Evolutionary conservation across 1,139 yeast genomes (phyloP), one percentile per base, ranked within the genome.

Genomic region (Meyerozyma sp.): DNA sequence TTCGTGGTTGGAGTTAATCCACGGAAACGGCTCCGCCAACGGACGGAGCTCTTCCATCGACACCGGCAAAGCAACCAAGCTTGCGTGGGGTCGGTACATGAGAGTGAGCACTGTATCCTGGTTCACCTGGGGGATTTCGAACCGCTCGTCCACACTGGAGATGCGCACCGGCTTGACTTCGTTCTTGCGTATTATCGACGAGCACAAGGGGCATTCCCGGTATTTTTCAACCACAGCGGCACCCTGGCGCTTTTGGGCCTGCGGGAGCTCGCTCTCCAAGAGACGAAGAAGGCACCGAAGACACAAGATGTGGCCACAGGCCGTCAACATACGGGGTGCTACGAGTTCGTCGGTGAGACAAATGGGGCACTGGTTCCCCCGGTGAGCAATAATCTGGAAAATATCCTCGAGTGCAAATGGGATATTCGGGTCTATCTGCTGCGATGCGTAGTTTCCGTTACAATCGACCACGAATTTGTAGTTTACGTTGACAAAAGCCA

Each of bases 301-400:
- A 59, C 99, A 94, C 56, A 93, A 77, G 11, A 90, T 76, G 59
- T 94, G 99, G 3, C 99, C 98, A 66, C 99, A 94, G 14, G 82
- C 77, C 9, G 73, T 68, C 28, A 90, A 81, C 98, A 94, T 94
- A 44, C 98, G 70, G 1, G 98, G 98, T 0, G 98, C 97, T 32
- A 86, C 77, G 8, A 93, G 86, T 18, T 82, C 84, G 44, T 87
- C 95, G 28, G 84, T 77, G 14, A 93, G 70, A 60, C 99, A 94
- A 32, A 94, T 93, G 1, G 98, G 98, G 59, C 99, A 94, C 42
- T 82, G 79, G 44, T 83, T 79, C 11, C 90, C 87, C 50, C 74
- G 78, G 10, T 94, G 86, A 0, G 81, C 84, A 18, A 89, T 62
- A 4, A 93, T 88, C 43, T 96, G 71, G 34, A 84, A 65, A 5